phyloP scores from a whole-genome alignment of 352 stramenopile genomes.

The Globisporangium viniferum region DNA sequence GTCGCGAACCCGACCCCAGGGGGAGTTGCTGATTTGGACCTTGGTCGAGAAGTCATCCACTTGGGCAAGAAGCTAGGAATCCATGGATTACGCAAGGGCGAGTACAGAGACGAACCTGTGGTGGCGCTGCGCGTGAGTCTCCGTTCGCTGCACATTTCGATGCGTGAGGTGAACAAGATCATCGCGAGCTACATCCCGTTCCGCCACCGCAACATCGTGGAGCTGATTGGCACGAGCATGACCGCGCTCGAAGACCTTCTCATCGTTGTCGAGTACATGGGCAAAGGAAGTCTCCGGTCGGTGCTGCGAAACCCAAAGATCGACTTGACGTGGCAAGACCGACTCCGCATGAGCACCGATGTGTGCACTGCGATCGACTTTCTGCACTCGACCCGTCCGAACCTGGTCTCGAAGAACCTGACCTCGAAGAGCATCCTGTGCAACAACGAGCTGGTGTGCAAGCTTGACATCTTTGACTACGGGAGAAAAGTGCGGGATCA shows the following conservation, averaged over 20 bases:
- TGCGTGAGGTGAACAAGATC: conserved; percentile 43
- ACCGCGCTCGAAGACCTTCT: conserved; percentile 56
- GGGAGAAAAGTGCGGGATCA: conserved; percentile 45
- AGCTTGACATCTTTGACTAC: conserved; percentile 78
- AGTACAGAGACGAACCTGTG: conserved; percentile 42
- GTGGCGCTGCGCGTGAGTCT: conserved; percentile 55
- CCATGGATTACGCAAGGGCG: conserved; percentile 50
- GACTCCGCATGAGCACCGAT: conserved; percentile 48
- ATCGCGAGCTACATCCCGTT: conserved; percentile 54
- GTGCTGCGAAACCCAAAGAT: conserved; percentile 47
- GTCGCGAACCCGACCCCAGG: conserved; percentile 15
- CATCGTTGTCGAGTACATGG: conserved; percentile 76
- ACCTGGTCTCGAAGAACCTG: conserved; percentile 43
- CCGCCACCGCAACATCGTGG: conserved; percentile 63
- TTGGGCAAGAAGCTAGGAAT: conserved; percentile 52
- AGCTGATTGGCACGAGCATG: conserved; percentile 60
- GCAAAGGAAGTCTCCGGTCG: conserved; percentile 57
- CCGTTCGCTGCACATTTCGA: conserved; percentile 29
- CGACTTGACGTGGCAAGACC: conserved; percentile 49
- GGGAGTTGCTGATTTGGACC: conserved; percentile 42
- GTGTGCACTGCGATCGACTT: conserved; percentile 51
- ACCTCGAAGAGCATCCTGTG: conserved; percentile 61
- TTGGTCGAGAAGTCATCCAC: conserved; percentile 41
- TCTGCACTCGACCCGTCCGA: conserved; percentile 35
- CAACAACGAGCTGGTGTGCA: conserved; percentile 55